Percentiles rank a stretch among this genome's conserved stretches.
phyloP scores from a whole-genome alignment of 2,329 filamentous ascomycete species.

The Diaporthe amygdali region DNA sequence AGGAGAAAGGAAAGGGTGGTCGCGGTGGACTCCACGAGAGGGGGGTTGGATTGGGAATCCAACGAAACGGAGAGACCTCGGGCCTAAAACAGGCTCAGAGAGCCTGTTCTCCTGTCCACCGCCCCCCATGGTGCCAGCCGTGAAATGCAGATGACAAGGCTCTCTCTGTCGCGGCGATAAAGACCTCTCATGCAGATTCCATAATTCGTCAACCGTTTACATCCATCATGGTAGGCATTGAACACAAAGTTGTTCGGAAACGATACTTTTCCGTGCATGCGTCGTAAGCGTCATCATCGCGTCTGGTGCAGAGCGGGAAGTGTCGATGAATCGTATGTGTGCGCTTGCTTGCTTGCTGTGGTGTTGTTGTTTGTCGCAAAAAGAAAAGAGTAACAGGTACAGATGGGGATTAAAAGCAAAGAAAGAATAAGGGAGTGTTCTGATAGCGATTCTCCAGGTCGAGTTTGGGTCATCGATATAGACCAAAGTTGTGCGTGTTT shows the following conservation, averaged over 20 bases:
- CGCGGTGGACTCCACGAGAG: neutral
- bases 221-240: slow-evolving; percentile 48
- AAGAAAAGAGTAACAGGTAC: neutral
- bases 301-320: slow-evolving; percentile 19
- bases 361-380: neutral
- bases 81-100: neutral
- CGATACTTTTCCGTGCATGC: neutral
- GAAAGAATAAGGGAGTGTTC: slow-evolving; percentile 13
- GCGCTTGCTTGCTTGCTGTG: slow-evolving; percentile 22
- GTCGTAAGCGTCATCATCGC: slow-evolving; percentile 30
- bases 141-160: slow-evolving; percentile 16
- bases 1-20: neutral
- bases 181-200: slow-evolving; percentile 30
- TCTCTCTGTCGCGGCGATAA: slow-evolving; percentile 26
- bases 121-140: slow-evolving; percentile 5
- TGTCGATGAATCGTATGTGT: slow-evolving; percentile 26
- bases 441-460: neutral
- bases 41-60: neutral
- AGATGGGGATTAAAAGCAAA: slow-evolving; percentile 16
- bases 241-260: slow-evolving; percentile 16
- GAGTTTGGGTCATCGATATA: slow-evolving; percentile 8
- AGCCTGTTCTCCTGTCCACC: neutral
- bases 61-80: neutral
- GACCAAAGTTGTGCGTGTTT: slow-evolving; percentile 13
- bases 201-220: slow-evolving; percentile 66